These are phyloP conservation scores for Paraurostyla sp. DNA, from an alignment of 73 alveolate genomes.

Conservation along the genomic window DNA sequence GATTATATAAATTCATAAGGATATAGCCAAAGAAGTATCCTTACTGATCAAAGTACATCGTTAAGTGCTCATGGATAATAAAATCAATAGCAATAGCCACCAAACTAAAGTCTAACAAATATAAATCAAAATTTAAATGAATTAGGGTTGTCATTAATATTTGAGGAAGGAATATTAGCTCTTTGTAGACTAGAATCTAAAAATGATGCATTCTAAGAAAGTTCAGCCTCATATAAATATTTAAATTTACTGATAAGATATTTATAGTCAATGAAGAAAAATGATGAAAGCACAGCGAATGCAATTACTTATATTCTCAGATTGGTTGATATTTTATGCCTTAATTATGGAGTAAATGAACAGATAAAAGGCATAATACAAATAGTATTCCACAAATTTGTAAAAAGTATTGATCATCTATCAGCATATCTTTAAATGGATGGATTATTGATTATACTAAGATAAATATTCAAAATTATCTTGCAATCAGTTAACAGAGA, in stretches of 20 bases:
- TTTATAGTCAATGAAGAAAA: slow-evolving; percentile 21
- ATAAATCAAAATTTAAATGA: neutral
- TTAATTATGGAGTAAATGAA: slow-evolving; percentile 28
- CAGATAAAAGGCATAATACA: neutral
- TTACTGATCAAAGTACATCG: slow-evolving; percentile 24
- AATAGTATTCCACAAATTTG: slow-evolving; percentile 17
- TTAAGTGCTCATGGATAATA: neutral
- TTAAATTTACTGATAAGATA: neutral
- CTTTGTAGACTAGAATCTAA: neutral
- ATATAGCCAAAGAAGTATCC: slow-evolving; percentile 6
- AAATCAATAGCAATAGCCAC: neutral
- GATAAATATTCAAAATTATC: neutral
- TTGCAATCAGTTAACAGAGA: neutral
- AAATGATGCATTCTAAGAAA: slow-evolving; percentile 28
- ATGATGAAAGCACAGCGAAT: slow-evolving; percentile 21
- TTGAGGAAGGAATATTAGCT: slow-evolving; percentile 9
- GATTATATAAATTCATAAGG: neutral
- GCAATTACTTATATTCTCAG: neutral
- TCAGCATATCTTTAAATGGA: neutral
- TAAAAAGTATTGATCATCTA: slow-evolving; percentile 1
- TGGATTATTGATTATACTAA: neutral
- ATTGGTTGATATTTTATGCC: neutral
- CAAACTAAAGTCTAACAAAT: neutral
- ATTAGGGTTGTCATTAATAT: neutral
- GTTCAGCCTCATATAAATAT: slow-evolving; percentile 15